phyloP scores from a whole-genome alignment of 2,329 filamentous ascomycete species.

The Claviceps pazoutovae region DNA sequence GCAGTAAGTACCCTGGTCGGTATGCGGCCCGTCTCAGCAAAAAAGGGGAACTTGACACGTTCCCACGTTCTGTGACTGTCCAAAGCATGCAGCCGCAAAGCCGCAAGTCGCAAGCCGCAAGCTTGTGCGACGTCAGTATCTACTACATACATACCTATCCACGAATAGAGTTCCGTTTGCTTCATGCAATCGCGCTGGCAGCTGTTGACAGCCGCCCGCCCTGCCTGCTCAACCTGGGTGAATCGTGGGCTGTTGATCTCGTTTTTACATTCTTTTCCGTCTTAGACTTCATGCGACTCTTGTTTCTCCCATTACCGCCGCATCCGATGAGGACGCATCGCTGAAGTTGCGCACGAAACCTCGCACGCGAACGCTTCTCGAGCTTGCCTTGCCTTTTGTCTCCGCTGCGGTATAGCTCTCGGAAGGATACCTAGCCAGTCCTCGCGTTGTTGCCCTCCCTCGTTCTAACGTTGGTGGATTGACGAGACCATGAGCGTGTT shows the following conservation, averaged over 20 bases:
- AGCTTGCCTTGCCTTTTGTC: not conserved
- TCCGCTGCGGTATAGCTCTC: too few relatives aligned
- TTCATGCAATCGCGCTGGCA: not conserved
- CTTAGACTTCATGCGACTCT: not conserved
- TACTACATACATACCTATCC: too few relatives aligned
- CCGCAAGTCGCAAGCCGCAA: too few relatives aligned
- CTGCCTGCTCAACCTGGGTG: not conserved
- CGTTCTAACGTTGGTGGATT: not conserved
- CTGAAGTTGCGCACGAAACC: not conserved
- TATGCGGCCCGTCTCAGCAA: too few relatives aligned
- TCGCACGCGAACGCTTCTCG: not conserved
- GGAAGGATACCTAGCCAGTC: too few relatives aligned
- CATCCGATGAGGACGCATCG: not conserved
- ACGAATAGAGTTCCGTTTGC: not conserved
- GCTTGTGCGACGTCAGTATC: not conserved
- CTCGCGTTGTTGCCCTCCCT: not conserved
- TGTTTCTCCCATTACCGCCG: not conserved
- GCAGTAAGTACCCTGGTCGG: too few relatives aligned
- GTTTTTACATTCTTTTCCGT: too few relatives aligned
- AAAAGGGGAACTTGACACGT: not conserved
- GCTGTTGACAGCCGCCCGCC: not conserved
- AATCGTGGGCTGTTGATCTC: not conserved
- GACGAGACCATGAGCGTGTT: slow-evolving; percentile 8
- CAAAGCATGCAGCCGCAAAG: not conserved
- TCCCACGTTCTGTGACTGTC: not conserved